Evolutionary conservation across 1,284 basidiomycete species (phyloP), one percentile per base, ranked within the genome.

Genomic region (Erythrobasidium hasegawianum): DNA sequence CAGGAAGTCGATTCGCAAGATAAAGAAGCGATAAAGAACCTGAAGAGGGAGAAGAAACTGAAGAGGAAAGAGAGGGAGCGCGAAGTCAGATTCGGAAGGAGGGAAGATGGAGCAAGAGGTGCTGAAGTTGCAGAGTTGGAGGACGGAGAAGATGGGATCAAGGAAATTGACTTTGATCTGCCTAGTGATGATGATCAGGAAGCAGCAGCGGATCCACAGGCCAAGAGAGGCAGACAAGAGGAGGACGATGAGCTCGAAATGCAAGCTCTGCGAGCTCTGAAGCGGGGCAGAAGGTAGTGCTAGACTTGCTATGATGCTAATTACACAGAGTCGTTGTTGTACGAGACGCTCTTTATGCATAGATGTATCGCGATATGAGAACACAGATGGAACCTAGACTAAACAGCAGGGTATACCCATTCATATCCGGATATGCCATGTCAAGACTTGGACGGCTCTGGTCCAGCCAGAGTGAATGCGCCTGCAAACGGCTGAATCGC

Each of bases 61-160:
- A 94, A 90, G 78, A 80, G 90, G 73, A 96, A 95, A 81, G 86
- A 90, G 74, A 84, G 88, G 68, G 90, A 94, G 33, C 59, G 71
- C 18, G 70, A 71, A 7, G 70, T 47, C 14, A 47, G 43, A 24
- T 24, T 69, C 2, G 72, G 64, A 9, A 59, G 55, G 14, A 57
- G 29, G 16, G 22, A 57, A 43, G 66, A 71, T 54, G 66, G 60
- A 20, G 24, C 45, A 18, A 39, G 11, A 1, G 52, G 24, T 2
- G 45, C 20, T 22, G 62, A 59, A 20, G 47, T 29, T 16, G 29
- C 38, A 27, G n/a, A 58, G 57, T 20, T 49, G 29, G 45, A 53
- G 41, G 43, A 52, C 20, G 40, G 56, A 18, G 29, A 49, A 8
- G 22, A 38, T 22, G 43, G 54, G 39, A 50, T 65, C 57, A 43